Percentiles rank a stretch among this genome's conserved stretches.
Conservation (phyloP, 106 monocot species). For the Alisma plantagoaquatica region DNA sequence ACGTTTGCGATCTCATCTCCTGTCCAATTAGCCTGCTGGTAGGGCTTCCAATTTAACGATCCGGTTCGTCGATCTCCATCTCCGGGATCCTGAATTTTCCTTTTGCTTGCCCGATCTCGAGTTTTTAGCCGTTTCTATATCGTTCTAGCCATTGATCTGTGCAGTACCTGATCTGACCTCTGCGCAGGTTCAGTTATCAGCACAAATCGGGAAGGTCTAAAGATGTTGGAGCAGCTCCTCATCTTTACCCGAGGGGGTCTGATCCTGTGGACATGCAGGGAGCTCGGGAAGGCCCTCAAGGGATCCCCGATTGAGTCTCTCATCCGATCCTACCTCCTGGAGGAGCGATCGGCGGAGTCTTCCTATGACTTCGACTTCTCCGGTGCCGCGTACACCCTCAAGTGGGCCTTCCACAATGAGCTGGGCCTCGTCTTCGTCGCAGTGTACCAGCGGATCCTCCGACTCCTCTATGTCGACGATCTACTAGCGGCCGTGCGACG, state of each 20-base stretch:
- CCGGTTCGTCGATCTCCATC: no score
- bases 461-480: conserved; percentile 87
- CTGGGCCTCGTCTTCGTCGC: conserved; percentile 96
- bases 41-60: no score
- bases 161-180: neutral
- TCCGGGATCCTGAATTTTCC: no score
- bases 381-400: conserved; percentile 64
- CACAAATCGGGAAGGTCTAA: neutral
- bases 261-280: conserved; percentile 84
- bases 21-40: no score
- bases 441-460: conserved; percentile 85
- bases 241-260: conserved; percentile 98
- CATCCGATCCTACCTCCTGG: conserved; percentile 89
- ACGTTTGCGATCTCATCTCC: no score
- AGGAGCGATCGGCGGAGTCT: conserved; percentile 86
- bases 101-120: no score
- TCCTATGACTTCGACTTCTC: conserved; percentile 70
- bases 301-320: conserved; percentile 89
- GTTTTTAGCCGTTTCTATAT: no score
- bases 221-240: conserved; percentile 96
- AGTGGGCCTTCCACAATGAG: conserved; percentile 95
- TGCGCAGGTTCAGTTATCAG: neutral
- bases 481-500: conserved; percentile 51
- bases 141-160: no score
- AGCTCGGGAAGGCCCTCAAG: conserved; percentile 65